A percentile compares a stretch with the other conserved stretches of the same genome.
phyloP scores from a whole-genome alignment of 768 basidiomycete genomes.

The Podaxis pistillaris region DNA sequence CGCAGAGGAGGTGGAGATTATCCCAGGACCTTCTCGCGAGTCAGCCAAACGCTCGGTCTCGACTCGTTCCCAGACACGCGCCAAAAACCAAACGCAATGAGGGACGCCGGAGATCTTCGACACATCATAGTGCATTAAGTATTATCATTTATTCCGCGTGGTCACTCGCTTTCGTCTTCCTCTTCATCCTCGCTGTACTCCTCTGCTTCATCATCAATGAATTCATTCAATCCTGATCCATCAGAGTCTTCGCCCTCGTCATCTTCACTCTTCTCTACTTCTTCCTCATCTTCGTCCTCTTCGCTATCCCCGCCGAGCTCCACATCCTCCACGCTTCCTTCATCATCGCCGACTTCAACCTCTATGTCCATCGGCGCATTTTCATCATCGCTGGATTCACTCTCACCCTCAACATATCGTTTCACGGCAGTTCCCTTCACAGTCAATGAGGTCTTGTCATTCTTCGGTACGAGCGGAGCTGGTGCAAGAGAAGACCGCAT shows the following conservation, averaged over 20 bases:
- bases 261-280: constrained; percentile 24
- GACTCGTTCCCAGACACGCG: background rate
- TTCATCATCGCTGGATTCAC: constrained; percentile 52
- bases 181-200: constrained; percentile 50
- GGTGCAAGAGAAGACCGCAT: constrained; percentile 76
- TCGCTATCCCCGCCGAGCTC: constrained; percentile 68
- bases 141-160: background rate
- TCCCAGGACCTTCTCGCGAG: background rate
- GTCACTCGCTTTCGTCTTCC: constrained; percentile 50
- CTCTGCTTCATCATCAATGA: constrained; percentile 65
- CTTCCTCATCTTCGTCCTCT: constrained; percentile 46
- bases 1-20: background rate
- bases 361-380: constrained; percentile 59
- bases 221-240: constrained; percentile 38
- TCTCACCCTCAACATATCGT: constrained; percentile 81
- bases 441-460: constrained; percentile 29
- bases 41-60: background rate
- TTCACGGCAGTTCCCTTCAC: constrained; percentile 36
- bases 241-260: constrained; percentile 42
- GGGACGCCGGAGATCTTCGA: background rate
- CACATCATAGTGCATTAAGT: background rate
- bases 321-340: constrained; percentile 76
- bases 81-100: background rate
- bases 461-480: constrained; percentile 45
- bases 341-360: constrained; percentile 65